Evolutionary conservation across 2,329 filamentous ascomycete genomes (phyloP), one percentile per base, ranked within the genome.

Genomic region (Sporothrix humicola): DNA sequence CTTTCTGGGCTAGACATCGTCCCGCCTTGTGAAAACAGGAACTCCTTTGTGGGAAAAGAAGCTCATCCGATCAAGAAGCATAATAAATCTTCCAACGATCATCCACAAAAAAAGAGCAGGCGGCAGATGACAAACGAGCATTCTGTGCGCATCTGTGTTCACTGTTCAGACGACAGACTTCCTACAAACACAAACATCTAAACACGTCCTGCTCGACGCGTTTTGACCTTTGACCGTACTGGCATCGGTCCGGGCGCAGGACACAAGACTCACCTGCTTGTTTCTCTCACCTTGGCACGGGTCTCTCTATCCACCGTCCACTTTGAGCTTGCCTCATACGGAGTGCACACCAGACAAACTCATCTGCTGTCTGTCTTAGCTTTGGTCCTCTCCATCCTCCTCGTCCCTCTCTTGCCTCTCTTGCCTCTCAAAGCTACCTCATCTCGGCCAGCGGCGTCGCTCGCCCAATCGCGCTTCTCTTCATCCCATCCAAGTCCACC

Each of bases 401-500:
- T 63, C n/a, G 17, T 56, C 23, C 31, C 31, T 37, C 20, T 63
- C 46, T 72, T 31, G 42, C 13, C 31, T 37, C 54, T 46, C 26
- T 20, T 65, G n/a, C 52, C 71, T 73, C 63, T 59, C n/a, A 26
- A 15, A 13, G 31, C 56, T 59, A 42, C 65, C 56, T 71, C 72
- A 20, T 37, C 71, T 70, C 66, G 71, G 65, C 66, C 73, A 71
- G 37, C 59, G 50, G 48, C 46, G 37, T 65, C 46, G 56, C 63
- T 37, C 59, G 15, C 63, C 63, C 73, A 69, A 58, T 74, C 65
- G 54, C 58, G 66, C 23, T 69, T 44, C 37, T 42, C 72, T 56
- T 74, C 73, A 20, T 72, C 65, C 68, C 72, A 72, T 71, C 71
- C 63, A 23, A 52, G 17, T 68, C 70, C 65, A 72, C 61, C 74